Evolutionary conservation across 768 basidiomycete genomes (phyloP), one percentile per base, ranked within the genome.

Genomic region (Russula lepida): DNA sequence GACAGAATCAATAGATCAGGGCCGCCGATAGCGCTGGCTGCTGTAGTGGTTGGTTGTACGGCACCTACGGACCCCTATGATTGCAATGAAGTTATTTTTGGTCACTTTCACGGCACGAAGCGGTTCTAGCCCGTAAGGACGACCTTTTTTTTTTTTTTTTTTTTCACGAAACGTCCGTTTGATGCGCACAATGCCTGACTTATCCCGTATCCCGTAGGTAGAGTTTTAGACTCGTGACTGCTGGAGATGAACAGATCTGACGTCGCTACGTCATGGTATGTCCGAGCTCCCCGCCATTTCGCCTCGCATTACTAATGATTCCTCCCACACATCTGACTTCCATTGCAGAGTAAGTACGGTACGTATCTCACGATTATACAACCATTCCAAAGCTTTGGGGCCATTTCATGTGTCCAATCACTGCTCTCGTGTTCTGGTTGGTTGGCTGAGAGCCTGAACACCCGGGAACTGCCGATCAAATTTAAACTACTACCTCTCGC

Each of bases 401-500:
- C n/a, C n/a, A n/a, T n/a, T 30, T 33, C 50, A 25, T 43, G 28
- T 27, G 58, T 52, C 50, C 50, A 44, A 52, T 58, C 48, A 15
- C 35, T 15, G 32, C 32, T 32, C 19, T 8, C 13, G 15, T n/a
- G 41, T n/a, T 21, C 43, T 11, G 9, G n/a, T n/a, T 44, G 43
- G 43, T 23, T 43, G 41, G 39, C 17, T 41, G 39, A 19, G 15
- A 13, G 12, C 35, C 19, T 8, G 8, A 41, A 21, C 43, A 41
- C 21, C n/a, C 52, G 52, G 51, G 37, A 28, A n/a, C 13, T 27
- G 43, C 51, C 51, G 51, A 56, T 23, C 59, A 55, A 56, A 48
- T 52, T 39, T 48, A 21, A 28, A 46, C n/a, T 43, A n/a, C n/a
- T n/a, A n/a, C n/a, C n/a, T n/a, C n/a, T n/a, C n/a, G n/a, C n/a